Evolutionary conservation across 176 grass and related monocot species (phyloP).

Genomic region (Aegilops sharonensis): DNA sequence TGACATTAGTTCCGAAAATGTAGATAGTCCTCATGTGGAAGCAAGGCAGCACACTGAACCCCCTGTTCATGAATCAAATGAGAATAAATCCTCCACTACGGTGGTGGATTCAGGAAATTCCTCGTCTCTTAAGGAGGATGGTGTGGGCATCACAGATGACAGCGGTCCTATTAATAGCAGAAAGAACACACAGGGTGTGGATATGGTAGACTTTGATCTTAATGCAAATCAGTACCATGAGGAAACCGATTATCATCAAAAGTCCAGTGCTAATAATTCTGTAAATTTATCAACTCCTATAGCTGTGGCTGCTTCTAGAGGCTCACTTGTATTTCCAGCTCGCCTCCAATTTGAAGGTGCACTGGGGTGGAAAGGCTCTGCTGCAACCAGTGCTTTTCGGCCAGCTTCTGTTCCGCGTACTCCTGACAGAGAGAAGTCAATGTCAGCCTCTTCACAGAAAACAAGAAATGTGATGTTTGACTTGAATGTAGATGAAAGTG

Average conservation of each 20-base stretch:
- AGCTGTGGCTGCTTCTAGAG: constrained; percentile 67
- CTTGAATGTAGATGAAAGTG: constrained; percentile 52
- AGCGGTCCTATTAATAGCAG: not conserved
- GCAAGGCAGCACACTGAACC: constrained; percentile 2
- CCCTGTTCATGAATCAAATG: constrained; percentile 18
- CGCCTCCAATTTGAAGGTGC: constrained; percentile 15
- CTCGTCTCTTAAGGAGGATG: constrained; percentile 60
- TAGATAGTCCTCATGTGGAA: not conserved
- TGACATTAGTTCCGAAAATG: constrained; percentile 49
- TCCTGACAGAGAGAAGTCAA: constrained; percentile 42
- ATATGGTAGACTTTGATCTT: constrained; percentile 54
- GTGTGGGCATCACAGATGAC: constrained; percentile 62
- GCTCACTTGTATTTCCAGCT: constrained; percentile 45
- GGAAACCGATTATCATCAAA: constrained; percentile 21
- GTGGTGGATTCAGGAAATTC: constrained; percentile 44
- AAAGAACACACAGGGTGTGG: not conserved
- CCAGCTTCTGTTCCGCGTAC: constrained; percentile 43
- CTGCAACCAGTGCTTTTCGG: constrained; percentile 77
- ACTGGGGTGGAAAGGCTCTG: constrained; percentile 61
- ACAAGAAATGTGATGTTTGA: constrained; percentile 45
- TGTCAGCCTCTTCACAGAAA: constrained; percentile 41
- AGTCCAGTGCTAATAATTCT: constrained; percentile 34
- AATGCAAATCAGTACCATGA: constrained; percentile 48
- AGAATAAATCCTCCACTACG: constrained; percentile 42
- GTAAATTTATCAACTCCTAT: constrained; percentile 57